Base-by-base conservation (phyloP, 2,329 filamentous ascomycete species). In the Cladosporium sp. region DNA sequence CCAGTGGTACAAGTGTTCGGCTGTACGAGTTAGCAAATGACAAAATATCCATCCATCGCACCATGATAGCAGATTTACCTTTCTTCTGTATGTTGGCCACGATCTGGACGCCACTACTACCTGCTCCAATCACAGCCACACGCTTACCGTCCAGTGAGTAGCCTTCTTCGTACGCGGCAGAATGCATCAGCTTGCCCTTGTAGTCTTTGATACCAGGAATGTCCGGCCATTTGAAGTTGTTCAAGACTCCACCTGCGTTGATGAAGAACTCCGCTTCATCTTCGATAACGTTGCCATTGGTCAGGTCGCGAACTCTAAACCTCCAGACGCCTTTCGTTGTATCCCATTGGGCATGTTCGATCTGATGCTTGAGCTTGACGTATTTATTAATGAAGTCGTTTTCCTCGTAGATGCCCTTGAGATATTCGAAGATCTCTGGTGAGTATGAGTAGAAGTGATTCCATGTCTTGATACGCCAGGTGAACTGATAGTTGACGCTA, bases 401-500 rank as follows among this genome's bases (percentile, higher is more conserved):
- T 52, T 77, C 74, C 9, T 71, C 62, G 17, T 73, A 76, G 28
- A 80, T 74, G 1, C 65, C 67, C 61, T 79, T 78, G 59, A 80
- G 71, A 57, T 81, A 81, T 17, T 70, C 65, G 69, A 75, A 77
- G 12, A 82, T 81, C 64, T 81, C 78, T 1, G 74, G 71, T 0
- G 75, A 72, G 28, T 74, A 74, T 2, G 75, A 76, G 63, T 79
- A 81, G 64, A 78, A 80, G 12, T 75, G 73, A 5, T 73, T 74
- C 78, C 77, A 80, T 0, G 73, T 64, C 57, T 70, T 78, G 66
- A 78, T 79, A 58, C 78, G 78, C 70, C 79, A 82, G 6, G 74
- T 75, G 60, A 78, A 81, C 57, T 81, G 77, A 51, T 80, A 80
- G 24, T 74, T 75, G 48, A 79, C 76, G 4, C 70, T 70, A 0